Conservation (phyloP, 1,139 yeast species). For the Keqinozyma sinolaborantium region DNA sequence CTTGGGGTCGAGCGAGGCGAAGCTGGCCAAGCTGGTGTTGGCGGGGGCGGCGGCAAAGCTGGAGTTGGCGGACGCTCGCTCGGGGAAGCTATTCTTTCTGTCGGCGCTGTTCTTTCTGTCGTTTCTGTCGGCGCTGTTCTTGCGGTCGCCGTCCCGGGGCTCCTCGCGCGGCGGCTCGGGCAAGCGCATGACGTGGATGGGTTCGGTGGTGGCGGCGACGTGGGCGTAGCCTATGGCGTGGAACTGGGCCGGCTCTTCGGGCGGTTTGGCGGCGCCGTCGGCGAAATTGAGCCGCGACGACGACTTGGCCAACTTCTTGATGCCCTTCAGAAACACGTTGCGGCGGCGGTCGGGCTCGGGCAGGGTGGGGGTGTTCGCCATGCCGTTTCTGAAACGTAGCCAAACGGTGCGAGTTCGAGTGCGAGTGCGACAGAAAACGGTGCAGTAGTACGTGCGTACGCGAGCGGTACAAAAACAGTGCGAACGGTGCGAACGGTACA, state of each 20-base stretch:
- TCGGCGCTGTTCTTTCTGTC: slow-evolving; percentile 10
- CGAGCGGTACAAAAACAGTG: no score
- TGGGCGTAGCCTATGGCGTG: slow-evolving; percentile 35
- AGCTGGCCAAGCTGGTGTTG: slow-evolving; percentile 13
- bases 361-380: no score
- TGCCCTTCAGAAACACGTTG: slow-evolving; percentile 16
- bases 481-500: no score
- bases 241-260: slow-evolving; percentile 11
- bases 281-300: slow-evolving; percentile 18
- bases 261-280: slow-evolving; percentile 1
- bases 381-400: no score
- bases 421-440: no score
- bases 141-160: not conserved
- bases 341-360: no score
- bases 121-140: not conserved
- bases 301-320: slow-evolving; percentile 19
- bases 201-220: slow-evolving; percentile 21
- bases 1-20: not conserved
- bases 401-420: no score
- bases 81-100: no score
- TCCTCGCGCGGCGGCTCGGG: slow-evolving; percentile 17
- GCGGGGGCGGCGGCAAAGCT: slow-evolving; percentile 31
- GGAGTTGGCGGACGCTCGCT: slow-evolving; percentile 14
- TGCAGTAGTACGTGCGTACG: no score
- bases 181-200: slow-evolving; percentile 26